Evolutionary conservation across 345 rosid genomes (phyloP), one percentile per base, ranked within the genome.

Genomic region (Citrus maxima): DNA sequence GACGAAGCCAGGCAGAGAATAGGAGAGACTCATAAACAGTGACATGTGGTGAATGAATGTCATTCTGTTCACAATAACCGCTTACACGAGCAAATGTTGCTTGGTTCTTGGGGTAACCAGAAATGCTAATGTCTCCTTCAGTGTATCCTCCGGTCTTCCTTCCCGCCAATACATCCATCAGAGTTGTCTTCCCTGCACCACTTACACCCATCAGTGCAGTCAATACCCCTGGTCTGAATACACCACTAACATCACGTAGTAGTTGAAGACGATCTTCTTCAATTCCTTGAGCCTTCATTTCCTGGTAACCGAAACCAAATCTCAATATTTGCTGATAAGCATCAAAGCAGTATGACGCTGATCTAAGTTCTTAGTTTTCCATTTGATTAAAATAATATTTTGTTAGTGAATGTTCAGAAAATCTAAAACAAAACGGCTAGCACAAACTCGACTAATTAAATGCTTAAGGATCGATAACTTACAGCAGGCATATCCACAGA

Each of bases 401-500:
- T 46, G 51, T 13, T 3, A 46, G 18, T 46, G 51, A 42, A 13
- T 13, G 18, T 12, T 18, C 3, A 7, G 9, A 59, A 46, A 46
- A 13, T 46, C 51, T 46, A 13, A 46, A 13, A 12, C 16, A 46
- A 46, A 46, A 46, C 4, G 18, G 51, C 51, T 13, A 46, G 14
- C 16, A 46, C 4, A 42, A 42, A 42, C 49, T 42, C 49, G 4
- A 10, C 49, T 42, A 42, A 2, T 42, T 42, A 12, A 46, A 13
- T 22, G 1, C n/a, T 65, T 22, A 22, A 35, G 37, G 3, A 66
- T 19, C 51, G 66, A 28, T 24, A 22, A 79, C 98, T 88, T 86
- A 95, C 98, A 3, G 89, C 83, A 54, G 98, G 98, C 98, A 95
- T 92, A 75, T 91, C 93, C 22, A 95, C 98, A 64, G 84, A 87